Evolutionary conservation across 495 filamentous ascomycete species (phyloP), one percentile per base, ranked within the genome.

Genomic region (Penicillium dipodomyicola): DNA sequence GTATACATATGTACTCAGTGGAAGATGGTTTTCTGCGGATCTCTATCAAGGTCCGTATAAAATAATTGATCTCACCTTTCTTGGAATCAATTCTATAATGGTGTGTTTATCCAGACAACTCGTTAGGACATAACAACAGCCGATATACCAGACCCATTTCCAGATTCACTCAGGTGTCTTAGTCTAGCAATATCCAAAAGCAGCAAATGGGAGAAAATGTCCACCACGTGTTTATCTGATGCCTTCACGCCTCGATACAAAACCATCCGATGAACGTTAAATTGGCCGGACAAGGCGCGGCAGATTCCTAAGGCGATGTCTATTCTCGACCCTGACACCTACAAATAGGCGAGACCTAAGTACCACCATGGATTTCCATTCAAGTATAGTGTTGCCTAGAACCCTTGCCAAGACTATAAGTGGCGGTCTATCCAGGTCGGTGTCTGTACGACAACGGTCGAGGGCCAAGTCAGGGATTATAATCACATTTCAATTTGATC

Each of bases 361-460:
- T 19, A 15, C 41, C 41, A 14, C 4, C 19, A 0, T 9, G 41
- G 10, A 12, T 43, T 43, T 14, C 4, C 12, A 4, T 14, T 43
- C 4, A 47, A 17, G 1, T 47, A 29, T 0, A 8, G 6, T 39
- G 2, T 3, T 29, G n/a, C 27, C 27, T 29, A 32, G 2, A 32
- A 12, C 14, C 2, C 5, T 32, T n/a, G 14, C 27, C n/a, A 48
- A 20, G 5, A 33, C 12, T 23, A 14, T 15, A 49, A 33, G 12
- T 33, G 30, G 46, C n/a, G 37, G 49, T 52, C 49, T 52, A 11
- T 52, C 49, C 32, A 41, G 15, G 35, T 19, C 29, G 9, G n/a
- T 8, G 1, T 27, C 25, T 20, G 49, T 52, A 42, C 35, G 23
- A 42, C 49, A 8, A 41, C 2, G 12, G 4, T 23, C 48, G 17